Base-by-base conservation (phyloP, 192 early-diverging fungal species). In the Linnemannia exigua region DNA sequence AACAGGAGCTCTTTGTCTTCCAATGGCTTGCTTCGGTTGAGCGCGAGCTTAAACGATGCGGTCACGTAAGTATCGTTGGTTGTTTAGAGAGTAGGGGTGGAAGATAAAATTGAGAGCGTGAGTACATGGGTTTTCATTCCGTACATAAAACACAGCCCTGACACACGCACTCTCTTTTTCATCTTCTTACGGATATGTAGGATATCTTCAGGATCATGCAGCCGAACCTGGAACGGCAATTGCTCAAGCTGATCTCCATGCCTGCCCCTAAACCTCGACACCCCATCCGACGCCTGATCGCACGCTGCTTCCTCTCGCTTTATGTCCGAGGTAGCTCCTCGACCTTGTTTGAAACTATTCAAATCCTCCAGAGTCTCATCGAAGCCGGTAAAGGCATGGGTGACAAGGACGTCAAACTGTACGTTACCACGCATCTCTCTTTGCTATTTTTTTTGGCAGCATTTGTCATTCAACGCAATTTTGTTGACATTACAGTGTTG, bases 1-100 rank as follows among this genome's bases (percentile, higher is more conserved):
- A 95, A 77, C 92, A 94, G 72, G 98, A 99, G 83, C 89, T 97
- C 68, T 94, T 92, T 79, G 79, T 98, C 1, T 95, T 98, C 80
- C 96, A 97, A 84, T 99, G 97, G 97, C 92, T 99, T 15, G 93
- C 96, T 1, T 88, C 87, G 61, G 91, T 98, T 7, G 96, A 98
- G 89, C 90, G 91, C 44, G 92, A 96, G 63, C 77, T 96, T 16
- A 92, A 94, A 71, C 88, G 75, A 12, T 78, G 86, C 38, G 75
- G 87, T 52, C 81, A 89, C 76, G 92, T 93, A 88, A 66, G 89
- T 68, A 14, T 12, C 20, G 73, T 28, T 11, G 35, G 17, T 79
- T 16, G 15, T 46, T 36, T 11, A 20, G 7, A 35, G 20, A 1
- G 28, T 63, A 12, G 58, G 28, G 11, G 58, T 12, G 28, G n/a